Evolutionary conservation across 139 green algal genomes (phyloP), one percentile per base, ranked within the genome.

Genomic region (Haematococcus sp.): DNA sequence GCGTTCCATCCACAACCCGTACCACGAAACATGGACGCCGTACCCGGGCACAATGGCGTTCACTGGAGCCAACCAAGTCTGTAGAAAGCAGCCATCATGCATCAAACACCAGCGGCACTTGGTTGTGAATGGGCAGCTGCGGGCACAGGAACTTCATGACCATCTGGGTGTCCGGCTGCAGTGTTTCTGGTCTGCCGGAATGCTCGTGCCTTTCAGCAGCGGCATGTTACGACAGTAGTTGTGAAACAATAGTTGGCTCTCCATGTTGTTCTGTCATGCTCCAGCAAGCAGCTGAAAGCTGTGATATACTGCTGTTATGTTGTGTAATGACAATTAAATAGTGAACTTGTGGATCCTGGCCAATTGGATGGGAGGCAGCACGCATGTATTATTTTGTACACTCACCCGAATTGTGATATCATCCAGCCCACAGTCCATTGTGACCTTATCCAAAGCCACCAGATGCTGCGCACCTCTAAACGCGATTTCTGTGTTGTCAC

Each of bases 1-100:
- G 19, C 67, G n/a, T 63, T 87, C 74, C 67, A 82, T 79, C 84
- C 84, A 90, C 27, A 90, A 75, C 3, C 82, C 84, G 59, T 86
- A 74, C 84, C 84, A 90, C 25, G 68, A 79, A 17, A 90, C 75
- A 63, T 81, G 77, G 9, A 78, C 9, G 30, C 79, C 79, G 22
- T 31, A 63, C n/a, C 33, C 63, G 2, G 84, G 84, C 25, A 85
- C n/a, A 31, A 88, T 55, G 2, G 78, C 84, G 55, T 87, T 77
- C 4, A 90, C 79, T 0, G 58, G 71, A 16, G 33, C 80, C 1
- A 85, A 31, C 84, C 84, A 88, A 28, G 80, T 65, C 74, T 81
- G 40, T 13, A 15, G 70, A 54, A 2, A 73, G 40, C 43, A 51
- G 17, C 15, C 46, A 23, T 15, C 46, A 55, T n/a, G n/a, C n/a